phyloP scores from a whole-genome alignment of 768 basidiomycete genomes.

The Tricholoma terreum region DNA sequence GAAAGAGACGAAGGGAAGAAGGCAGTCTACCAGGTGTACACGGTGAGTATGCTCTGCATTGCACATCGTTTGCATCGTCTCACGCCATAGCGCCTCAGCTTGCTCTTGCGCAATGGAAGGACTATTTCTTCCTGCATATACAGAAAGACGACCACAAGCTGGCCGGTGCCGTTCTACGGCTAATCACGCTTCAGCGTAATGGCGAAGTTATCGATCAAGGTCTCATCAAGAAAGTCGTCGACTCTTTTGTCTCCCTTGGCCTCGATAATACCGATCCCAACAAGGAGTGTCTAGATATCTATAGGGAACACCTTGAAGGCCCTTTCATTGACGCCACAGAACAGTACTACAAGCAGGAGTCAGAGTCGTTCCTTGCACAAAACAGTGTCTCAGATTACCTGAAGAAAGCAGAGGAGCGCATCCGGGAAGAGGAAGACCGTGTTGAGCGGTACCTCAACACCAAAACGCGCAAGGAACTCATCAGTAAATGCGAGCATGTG shows the following conservation, averaged over 20 bases:
- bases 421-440: slow-evolving; percentile 93
- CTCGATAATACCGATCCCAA: slow-evolving; percentile 89
- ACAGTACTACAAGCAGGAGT: slow-evolving; percentile 91
- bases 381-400: slow-evolving; percentile 96
- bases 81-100: slow-evolving; percentile 46
- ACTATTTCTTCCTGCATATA: slow-evolving; percentile 83
- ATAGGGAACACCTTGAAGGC: slow-evolving; percentile 87
- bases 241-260: slow-evolving; percentile 96
- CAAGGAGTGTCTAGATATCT: slow-evolving; percentile 93
- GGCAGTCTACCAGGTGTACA: slow-evolving; percentile 93
- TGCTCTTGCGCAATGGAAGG: slow-evolving; percentile 94
- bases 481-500: slow-evolving; percentile 88
- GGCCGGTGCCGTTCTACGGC: slow-evolving; percentile 78
- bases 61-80: not conserved
- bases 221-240: slow-evolving; percentile 95
- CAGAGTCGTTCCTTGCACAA: slow-evolving; percentile 86
- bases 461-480: slow-evolving; percentile 82
- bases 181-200: slow-evolving; percentile 92
- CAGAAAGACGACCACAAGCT: slow-evolving; percentile 81
- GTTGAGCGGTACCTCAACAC: slow-evolving; percentile 94
- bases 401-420: slow-evolving; percentile 91
- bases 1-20: slow-evolving; percentile 98
- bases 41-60: slow-evolving; percentile 49
- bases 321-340: slow-evolving; percentile 90
- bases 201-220: slow-evolving; percentile 95